Conservation (phyloP, 305 asterid genomes). For the Fraxinus velutina region DNA sequence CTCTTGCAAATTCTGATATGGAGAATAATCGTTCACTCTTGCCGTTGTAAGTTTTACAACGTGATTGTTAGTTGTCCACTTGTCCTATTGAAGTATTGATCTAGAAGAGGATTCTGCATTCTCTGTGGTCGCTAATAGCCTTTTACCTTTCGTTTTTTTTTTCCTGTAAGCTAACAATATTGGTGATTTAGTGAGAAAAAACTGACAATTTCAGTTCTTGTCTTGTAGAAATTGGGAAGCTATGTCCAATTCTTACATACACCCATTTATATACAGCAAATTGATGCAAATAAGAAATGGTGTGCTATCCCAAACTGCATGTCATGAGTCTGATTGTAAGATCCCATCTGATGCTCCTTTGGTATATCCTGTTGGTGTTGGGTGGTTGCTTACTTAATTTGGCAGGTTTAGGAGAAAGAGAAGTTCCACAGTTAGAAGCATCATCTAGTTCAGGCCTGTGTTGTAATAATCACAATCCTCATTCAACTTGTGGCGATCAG, state of each 20-base stretch:
- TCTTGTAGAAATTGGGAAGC: slow-evolving; percentile 52
- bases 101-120: background rate
- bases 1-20: slow-evolving; percentile 19
- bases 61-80: slow-evolving; percentile 5
- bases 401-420: slow-evolving; percentile 63
- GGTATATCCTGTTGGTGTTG: slow-evolving; percentile 19
- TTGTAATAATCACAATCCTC: slow-evolving; percentile 49
- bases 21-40: slow-evolving; percentile 25
- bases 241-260: slow-evolving; percentile 46
- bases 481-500: slow-evolving; percentile 36
- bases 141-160: background rate
- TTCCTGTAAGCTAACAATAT: background rate
- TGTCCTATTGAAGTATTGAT: background rate
- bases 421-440: slow-evolving; percentile 60
- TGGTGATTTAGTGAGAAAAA: background rate
- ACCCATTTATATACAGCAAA: slow-evolving; percentile 55
- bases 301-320: slow-evolving; percentile 33
- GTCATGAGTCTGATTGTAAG: slow-evolving; percentile 48
- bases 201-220: slow-evolving; percentile 22
- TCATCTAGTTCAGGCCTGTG: slow-evolving; percentile 80
- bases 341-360: slow-evolving; percentile 26
- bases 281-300: slow-evolving; percentile 47
- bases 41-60: slow-evolving; percentile 45
- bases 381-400: slow-evolving; percentile 35
- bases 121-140: slow-evolving; percentile 8